Evolutionary conservation across 192 early-diverging fungal genomes (phyloP).

Genomic region (Diversispora epigaea): DNA sequence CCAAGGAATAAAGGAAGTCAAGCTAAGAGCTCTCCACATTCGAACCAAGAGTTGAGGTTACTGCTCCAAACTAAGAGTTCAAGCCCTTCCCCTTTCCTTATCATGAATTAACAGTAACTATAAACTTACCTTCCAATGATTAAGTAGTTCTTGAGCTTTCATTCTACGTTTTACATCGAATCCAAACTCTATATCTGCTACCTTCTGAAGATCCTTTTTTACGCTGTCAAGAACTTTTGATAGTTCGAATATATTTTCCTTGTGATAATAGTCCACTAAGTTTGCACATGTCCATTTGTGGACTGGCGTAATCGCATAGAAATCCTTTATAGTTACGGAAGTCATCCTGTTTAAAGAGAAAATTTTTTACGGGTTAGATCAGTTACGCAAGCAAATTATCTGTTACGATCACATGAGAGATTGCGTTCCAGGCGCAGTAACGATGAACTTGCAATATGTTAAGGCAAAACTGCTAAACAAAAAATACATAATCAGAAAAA

Average conservation of each 20-base stretch:
- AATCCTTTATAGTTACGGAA: too few species aligned
- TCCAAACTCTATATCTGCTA: background rate
- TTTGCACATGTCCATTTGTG: background rate
- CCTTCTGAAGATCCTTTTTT: constrained; percentile 22
- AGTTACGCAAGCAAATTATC: too few species aligned
- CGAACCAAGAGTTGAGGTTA: constrained; percentile 26
- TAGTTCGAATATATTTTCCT: background rate
- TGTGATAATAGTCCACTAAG: background rate
- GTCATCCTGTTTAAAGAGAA: too few species aligned
- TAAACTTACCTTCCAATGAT: constrained; percentile 26
- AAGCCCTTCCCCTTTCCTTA: constrained; percentile 24
- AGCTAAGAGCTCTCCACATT: constrained; percentile 21
- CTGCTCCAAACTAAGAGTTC: constrained; percentile 19
- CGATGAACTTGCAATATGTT: too few species aligned
- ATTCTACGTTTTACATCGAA: background rate
- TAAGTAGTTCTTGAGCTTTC: constrained; percentile 3
- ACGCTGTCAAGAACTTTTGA: background rate
- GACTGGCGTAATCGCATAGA: too few species aligned
- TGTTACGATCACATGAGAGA: too few species aligned
- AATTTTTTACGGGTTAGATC: too few species aligned
- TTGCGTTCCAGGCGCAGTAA: too few species aligned
- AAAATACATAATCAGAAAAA: too few species aligned
- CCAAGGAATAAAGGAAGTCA: constrained; percentile 13
- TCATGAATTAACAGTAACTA: constrained; percentile 16
- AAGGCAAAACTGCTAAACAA: too few species aligned